A percentile compares a stretch with the other conserved stretches of the same genome.
Evolutionary conservation across 345 rosid species (phyloP).

Genomic region (Lagerstroemia speciosa): DNA sequence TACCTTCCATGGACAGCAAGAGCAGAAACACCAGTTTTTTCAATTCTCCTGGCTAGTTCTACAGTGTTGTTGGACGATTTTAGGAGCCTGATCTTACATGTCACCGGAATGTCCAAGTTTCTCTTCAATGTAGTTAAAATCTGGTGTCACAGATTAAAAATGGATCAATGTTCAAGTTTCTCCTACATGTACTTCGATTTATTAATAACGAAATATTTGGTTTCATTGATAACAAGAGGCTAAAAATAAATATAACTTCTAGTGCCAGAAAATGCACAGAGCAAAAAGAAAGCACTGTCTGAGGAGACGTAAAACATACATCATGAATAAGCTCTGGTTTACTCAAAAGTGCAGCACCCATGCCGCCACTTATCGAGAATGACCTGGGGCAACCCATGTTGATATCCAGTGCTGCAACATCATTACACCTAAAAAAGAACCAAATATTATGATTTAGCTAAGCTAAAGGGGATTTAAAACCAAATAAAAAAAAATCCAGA

Average conservation of each 20-base stretch:
- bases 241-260: slow-evolving; percentile 3
- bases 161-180: background rate
- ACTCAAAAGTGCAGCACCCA: slow-evolving; percentile 88
- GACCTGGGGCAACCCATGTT: slow-evolving; percentile 97
- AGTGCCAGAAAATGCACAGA: background rate
- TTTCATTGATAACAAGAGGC: background rate
- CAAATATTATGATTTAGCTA: background rate
- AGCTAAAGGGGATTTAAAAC: background rate
- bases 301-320: slow-evolving; percentile 32
- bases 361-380: slow-evolving; percentile 89
- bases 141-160: slow-evolving; percentile 19
- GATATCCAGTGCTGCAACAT: slow-evolving; percentile 77
- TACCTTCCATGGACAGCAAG: slow-evolving; percentile 95
- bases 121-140: slow-evolving; percentile 79
- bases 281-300: background rate
- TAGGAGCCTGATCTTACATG: slow-evolving; percentile 83
- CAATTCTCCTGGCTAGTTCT: slow-evolving; percentile 84
- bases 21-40: slow-evolving; percentile 90
- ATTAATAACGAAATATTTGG: background rate
- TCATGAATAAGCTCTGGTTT: slow-evolving; percentile 83
- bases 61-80: slow-evolving; percentile 72
- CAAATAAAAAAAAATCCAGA: background rate
- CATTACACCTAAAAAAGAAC: slow-evolving; percentile 52
- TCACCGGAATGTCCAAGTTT: slow-evolving; percentile 67
- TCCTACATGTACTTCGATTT: background rate